Evolutionary conservation across 2,329 filamentous ascomycete species (phyloP), one percentile per base, ranked within the genome.

Genomic region (Nannizziopsis arthrosporioides): DNA sequence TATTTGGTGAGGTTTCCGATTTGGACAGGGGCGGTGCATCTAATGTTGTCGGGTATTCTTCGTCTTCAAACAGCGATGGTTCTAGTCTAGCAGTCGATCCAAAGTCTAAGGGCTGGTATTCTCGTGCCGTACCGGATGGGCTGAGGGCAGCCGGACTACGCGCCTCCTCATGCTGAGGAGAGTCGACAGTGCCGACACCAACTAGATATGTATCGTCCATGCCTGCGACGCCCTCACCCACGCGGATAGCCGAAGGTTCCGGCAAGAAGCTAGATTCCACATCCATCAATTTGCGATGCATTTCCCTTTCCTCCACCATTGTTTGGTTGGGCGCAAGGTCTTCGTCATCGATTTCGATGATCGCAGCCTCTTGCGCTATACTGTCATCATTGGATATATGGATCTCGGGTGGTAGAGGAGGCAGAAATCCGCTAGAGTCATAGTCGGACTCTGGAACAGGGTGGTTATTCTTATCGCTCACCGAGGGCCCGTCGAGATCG

Each of bases 221-320:
- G 37, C 66, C 65, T 11, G 41, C 36, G 12, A 12, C 17, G 3
- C 47, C 49, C 55, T 55, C 32, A 51, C 50, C 48, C 57, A 68
- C 57, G 14, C 65, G 64, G 17, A 72, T 61, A 1, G 66, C 64
- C 2, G 73, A 73, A 1, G 69, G 66, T 40, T 80, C 76, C 0
- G 77, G 77, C 39, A 81, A 52, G 55, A 81, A 81, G 57, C 77
- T 81, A 2, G 78, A 81, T 59, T 81, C 78, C 48, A 80, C 70
- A 54, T 81, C 77, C 68, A 77, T 72, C 53, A 81, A 60, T 53
- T 74, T 74, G 49, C 72, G 68, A 54, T 73, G 72, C 74, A 81
- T 79, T 56, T 78, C 76, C 45, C 66, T 67, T 60, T 81, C 77
- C 55, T 78, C 71, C 32, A 79, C 57, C 22, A 68, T 57, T 0